A percentile compares a stretch with the other conserved stretches of the same genome.
phyloP scores from a whole-genome alignment of 1,139 yeast genomes.

The Candida anutae region DNA sequence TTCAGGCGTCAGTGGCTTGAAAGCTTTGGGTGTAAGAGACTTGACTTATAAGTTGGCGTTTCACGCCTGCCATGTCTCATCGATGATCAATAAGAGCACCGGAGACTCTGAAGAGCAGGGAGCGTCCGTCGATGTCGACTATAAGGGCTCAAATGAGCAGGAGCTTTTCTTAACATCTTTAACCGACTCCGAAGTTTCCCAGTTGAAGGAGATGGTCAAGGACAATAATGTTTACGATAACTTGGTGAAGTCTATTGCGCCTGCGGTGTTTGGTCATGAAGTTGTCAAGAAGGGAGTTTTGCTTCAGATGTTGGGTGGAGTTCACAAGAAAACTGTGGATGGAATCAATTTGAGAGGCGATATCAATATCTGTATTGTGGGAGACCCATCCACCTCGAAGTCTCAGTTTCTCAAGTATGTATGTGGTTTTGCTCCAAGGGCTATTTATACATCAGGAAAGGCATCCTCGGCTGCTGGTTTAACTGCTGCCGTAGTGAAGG shows the following conservation, averaged over 20 bases:
- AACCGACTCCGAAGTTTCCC: conserved; percentile 76
- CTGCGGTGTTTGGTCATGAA: conserved; percentile 96
- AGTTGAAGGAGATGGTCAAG: conserved; percentile 84
- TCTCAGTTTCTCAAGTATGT: conserved; percentile 95
- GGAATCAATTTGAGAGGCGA: conserved; percentile 97
- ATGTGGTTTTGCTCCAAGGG: conserved; percentile 85
- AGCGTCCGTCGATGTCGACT: conserved; percentile 27
- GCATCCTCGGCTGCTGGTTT: conserved; percentile 99
- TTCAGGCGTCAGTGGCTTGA: conserved; percentile 81
- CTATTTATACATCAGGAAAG: conserved; percentile 96
- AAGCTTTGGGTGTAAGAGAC: conserved; percentile 87
- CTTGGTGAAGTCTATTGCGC: conserved; percentile 85
- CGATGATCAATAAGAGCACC: conserved; percentile 44
- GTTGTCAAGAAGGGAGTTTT: conserved; percentile 87
- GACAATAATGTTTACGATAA: conserved; percentile 82
- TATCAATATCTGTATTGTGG: conserved; percentile 92
- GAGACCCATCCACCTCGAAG: conserved; percentile 97
- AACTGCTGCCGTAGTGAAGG: conserved; percentile 96
- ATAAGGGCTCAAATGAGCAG: conserved; percentile 50
- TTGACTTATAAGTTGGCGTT: conserved; percentile 88
- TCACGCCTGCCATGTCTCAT: conserved; percentile 78
- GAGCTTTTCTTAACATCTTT: conserved; percentile 73
- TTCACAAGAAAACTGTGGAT: conserved; percentile 88
- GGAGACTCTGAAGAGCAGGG: conserved; percentile 30
- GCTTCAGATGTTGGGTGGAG: conserved; percentile 89